Evolutionary conservation across 1,284 basidiomycete species (phyloP), one percentile per base, ranked within the genome.

Genomic region (Jaminaea rosea): DNA sequence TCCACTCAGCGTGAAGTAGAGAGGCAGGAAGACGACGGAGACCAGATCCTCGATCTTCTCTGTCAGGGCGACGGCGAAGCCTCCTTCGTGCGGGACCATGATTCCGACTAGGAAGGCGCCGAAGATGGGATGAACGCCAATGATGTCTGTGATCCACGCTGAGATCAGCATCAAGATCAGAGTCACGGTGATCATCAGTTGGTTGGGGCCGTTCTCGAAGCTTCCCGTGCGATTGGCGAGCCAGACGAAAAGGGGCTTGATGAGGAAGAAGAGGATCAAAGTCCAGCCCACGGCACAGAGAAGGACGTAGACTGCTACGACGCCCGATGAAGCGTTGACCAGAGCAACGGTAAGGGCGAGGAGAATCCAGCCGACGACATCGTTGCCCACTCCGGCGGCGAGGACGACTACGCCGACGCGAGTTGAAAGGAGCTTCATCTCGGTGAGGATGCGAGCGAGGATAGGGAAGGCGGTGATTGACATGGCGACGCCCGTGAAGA

Each of bases 401-500:
- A 98, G 82, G 3, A 88, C 89, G 26, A 94, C 85, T 50, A 93
- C 84, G 8, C 93, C 94, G 39, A 98, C 91, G 0, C 84, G 87
- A 6, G 90, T 94, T 58, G 93, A 87, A 50, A 97, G 80, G 1
- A 99, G 79, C 75, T 80, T 79, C 37, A 78, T 78, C 50, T 80
- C 78, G 46, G 63, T 60, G 26, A 70, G 51, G 49, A 70, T 70
- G 46, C 93, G 85, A 73, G 92, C 96, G 3, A 97, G 80, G 3
- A 98, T 92, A 0, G 81, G 76, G 48, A 78, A 77, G 0, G 91
- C 91, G 0, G 91, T 96, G 74, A 96, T 96, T 2, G 86, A 85
- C 76, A 84, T 89, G 0, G 90, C 85, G 15, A 93, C 88, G 45
- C 89, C 88, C 36, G 88, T 84, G 75, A 96, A 97, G 37, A 98